Percentiles rank a stretch among this genome's conserved stretches.
phyloP scores from a whole-genome alignment of 2,329 filamentous ascomycete genomes.

The Ascocoryne sarcoides region DNA sequence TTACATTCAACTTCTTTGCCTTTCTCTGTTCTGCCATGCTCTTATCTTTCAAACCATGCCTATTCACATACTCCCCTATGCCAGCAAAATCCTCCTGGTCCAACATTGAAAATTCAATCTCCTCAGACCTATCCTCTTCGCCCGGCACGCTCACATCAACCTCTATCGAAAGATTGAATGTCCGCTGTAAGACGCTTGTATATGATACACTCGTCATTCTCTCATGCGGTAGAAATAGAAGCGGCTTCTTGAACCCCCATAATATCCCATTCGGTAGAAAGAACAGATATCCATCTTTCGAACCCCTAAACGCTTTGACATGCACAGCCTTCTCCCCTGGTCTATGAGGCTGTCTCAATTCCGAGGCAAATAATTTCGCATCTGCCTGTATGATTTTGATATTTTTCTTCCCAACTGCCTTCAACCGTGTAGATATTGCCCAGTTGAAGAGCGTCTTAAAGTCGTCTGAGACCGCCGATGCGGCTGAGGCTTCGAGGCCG shows the following conservation, averaged over 20 bases:
- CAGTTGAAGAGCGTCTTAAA: conserved; percentile 53
- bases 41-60: conserved; percentile 53
- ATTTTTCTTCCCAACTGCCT: conserved; percentile 36
- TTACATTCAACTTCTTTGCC: conserved; percentile 53
- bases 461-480: conserved; percentile 47
- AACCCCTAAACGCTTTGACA: conserved; percentile 57
- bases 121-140: conserved; percentile 40
- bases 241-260: conserved; percentile 63
- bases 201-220: conserved; percentile 56
- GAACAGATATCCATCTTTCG: conserved; percentile 60
- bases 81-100: conserved; percentile 59
- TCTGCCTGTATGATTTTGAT: conserved; percentile 44
- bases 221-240: conserved; percentile 54
- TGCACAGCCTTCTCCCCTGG: conserved; percentile 55
- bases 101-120: conserved; percentile 60
- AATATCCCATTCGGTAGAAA: conserved; percentile 59
- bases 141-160: conserved; percentile 35
- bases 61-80: conserved; percentile 56
- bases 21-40: conserved; percentile 62
- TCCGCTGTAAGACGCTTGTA: conserved; percentile 57
- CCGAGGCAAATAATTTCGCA: conserved; percentile 47
- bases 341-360: conserved; percentile 47
- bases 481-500: conserved; percentile 41
- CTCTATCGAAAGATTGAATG: conserved; percentile 60
- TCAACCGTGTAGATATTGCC: conserved; percentile 46